Evolutionary conservation across 2,329 filamentous ascomycete species (phyloP), one percentile per base, ranked within the genome.

Genomic region (Tricladium varicosporioides): DNA sequence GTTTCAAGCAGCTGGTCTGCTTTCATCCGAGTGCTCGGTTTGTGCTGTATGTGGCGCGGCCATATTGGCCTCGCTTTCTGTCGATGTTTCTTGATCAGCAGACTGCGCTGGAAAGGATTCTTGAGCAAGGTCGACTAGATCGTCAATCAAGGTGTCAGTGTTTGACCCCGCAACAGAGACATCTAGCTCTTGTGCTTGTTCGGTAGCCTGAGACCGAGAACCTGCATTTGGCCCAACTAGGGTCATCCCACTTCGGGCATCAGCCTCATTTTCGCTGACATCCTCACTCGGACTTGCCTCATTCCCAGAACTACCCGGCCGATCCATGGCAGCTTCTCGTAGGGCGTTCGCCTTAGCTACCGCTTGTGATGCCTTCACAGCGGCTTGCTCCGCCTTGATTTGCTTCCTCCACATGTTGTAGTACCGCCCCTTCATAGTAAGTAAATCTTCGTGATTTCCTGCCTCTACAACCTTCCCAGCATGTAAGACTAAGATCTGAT

Each of bases 341-440:
- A 70, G 61, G 46, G 65, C 66, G 18, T 69, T 66, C 0, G 69
- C 69, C 51, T 67, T 68, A 2, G 66, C 68, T 13, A 67, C 61
- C 16, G 62, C 59, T 15, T 65, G 57, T 8, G 61, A 63, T 33
- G 83, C 84, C 67, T 85, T 80, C 55, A 83, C 80, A 2, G 83
- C 83, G 5, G 88, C 89, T 62, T 81, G 81, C 69, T 92, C 88
- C 1, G 89, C 89, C 59, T 87, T 82, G 61, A 89, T 92, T 72
- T 96, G 92, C 73, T 92, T 93, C 61, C 87, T 85, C 92, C 92
- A 96, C 85, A 96, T 92, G 59, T 86, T 83, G 61, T 66, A 82
- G 69, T 96, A 96, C 59, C 86, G 84, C 11, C 90, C 91, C 31
- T 84, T 84, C 48, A 82, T 76, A 1, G 79, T 78, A 5, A 96